Percentiles rank a stretch among this genome's conserved stretches.
Evolutionary conservation across 495 filamentous ascomycete species (phyloP).

Genomic region (Aspergillus steynii): DNA sequence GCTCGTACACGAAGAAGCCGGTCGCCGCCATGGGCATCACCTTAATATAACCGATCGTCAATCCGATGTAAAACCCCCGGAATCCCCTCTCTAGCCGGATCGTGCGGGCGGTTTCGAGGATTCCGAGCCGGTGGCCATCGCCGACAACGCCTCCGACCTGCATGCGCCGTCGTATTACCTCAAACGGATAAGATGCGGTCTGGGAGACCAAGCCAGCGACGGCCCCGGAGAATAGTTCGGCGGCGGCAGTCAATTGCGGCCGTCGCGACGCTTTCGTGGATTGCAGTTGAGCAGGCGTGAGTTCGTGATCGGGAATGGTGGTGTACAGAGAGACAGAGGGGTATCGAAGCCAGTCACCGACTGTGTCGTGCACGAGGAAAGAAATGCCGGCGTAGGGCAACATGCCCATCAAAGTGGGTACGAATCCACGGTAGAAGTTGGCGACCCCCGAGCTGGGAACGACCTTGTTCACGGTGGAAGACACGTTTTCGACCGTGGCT

Average conservation of each 20-base stretch:
- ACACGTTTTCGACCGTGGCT: constrained; percentile 35
- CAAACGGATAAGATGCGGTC: constrained; percentile 88
- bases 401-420: constrained; percentile 88
- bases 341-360: constrained; percentile 74
- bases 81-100: constrained; percentile 77
- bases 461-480: constrained; percentile 39
- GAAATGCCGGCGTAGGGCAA: constrained; percentile 94
- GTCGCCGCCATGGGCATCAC: constrained; percentile 88
- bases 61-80: constrained; percentile 85
- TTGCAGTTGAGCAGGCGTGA: constrained; percentile 6
- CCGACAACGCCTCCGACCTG: constrained; percentile 94
- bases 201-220: constrained; percentile 85
- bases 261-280: constrained; percentile 30
- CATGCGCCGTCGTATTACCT: constrained; percentile 90
- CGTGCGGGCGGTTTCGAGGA: constrained; percentile 71
- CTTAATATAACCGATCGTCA: constrained; percentile 94
- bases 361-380: constrained; percentile 93
- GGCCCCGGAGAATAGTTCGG: constrained; percentile 81
- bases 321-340: constrained; percentile 68
- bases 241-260: constrained; percentile 61
- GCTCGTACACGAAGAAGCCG: constrained; percentile 77
- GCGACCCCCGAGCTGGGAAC: constrained; percentile 66
- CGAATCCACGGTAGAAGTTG: constrained; percentile 96
- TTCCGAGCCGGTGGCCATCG: constrained; percentile 74
- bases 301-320: constrained; percentile 48